These are phyloP conservation scores for Nakaseomyces kungkrabaensis DNA, from an alignment of 1,139 yeast genomes.

Conservation along the genomic window DNA sequence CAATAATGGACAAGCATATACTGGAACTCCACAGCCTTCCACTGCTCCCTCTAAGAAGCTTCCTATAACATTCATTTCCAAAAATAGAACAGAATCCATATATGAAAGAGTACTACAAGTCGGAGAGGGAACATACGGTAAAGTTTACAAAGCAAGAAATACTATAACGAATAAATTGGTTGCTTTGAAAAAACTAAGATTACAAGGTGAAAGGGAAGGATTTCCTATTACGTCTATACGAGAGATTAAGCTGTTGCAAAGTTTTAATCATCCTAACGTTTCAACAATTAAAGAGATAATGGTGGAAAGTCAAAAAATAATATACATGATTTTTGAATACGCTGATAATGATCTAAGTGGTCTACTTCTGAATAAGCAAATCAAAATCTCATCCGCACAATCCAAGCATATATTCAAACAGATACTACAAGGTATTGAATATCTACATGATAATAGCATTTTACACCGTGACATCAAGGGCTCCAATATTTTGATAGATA, in stretches of 20 bases:
- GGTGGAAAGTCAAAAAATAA: conserved; percentile 62
- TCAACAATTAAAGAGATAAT: conserved; percentile 81
- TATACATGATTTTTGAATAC: conserved; percentile 88
- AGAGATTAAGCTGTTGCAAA: conserved; percentile 78
- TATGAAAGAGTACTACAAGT: conserved; percentile 38
- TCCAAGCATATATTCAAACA: conserved; percentile 71
- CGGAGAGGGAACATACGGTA: conserved; percentile 80
- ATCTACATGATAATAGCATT: conserved; percentile 68
- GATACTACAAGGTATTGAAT: conserved; percentile 67
- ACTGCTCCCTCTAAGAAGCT: background rate
- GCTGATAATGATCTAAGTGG: conserved; percentile 93
- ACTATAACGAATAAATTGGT: conserved; percentile 56
- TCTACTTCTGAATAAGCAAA: conserved; percentile 64
- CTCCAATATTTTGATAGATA: conserved; percentile 72
- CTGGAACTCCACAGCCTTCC: background rate
- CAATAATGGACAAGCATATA: conserved; percentile 5
- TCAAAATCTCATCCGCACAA: conserved; percentile 53
- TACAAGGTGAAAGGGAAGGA: conserved; percentile 87
- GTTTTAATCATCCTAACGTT: conserved; percentile 75
- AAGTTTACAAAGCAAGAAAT: conserved; percentile 49
- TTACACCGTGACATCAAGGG: conserved; percentile 94
- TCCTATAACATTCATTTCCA: conserved; percentile 11
- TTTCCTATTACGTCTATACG: conserved; percentile 93
- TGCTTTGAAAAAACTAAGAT: conserved; percentile 73
- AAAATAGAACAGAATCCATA: conserved; percentile 18